Percentiles rank a stretch among this genome's conserved stretches.
phyloP scores from a whole-genome alignment of 169 alveolate genomes.

The Plasmodium cynomolgi region DNA sequence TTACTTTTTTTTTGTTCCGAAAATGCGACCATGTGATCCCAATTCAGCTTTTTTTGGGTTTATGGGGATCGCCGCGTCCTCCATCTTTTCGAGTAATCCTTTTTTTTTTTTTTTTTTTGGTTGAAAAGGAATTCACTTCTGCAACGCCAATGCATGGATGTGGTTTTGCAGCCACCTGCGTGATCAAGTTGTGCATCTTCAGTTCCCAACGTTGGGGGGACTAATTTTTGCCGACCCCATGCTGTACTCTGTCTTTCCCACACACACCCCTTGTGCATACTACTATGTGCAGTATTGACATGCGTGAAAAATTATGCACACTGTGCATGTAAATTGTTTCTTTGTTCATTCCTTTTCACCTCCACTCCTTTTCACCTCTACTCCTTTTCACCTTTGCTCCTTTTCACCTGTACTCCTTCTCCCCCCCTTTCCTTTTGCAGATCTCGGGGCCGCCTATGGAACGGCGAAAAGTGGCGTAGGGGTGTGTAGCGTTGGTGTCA shows the following conservation, averaged over 20 bases:
- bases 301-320: neutral
- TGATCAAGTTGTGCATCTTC: neutral
- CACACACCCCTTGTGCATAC: neutral
- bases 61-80: slow-evolving; percentile 98
- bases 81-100: slow-evolving; percentile 95
- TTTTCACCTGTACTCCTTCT: neutral
- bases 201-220: neutral
- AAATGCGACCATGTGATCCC: slow-evolving; percentile 90
- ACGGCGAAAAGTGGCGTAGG: slow-evolving; percentile 99
- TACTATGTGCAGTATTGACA: neutral
- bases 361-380: neutral
- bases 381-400: too few species aligned
- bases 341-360: neutral
- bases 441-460: slow-evolving; percentile 99
- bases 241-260: neutral
- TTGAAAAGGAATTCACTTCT: neutral
- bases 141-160: neutral
- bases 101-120: neutral
- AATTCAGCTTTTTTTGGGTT: slow-evolving; percentile 97
- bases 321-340: neutral
- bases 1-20: slow-evolving; percentile 39
- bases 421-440: slow-evolving; percentile 77
- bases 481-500: slow-evolving; percentile 98
- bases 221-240: neutral
- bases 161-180: neutral